These are phyloP conservation scores for Mortierella sp. DNA, from an alignment of 371 early-diverging fungal species.

Conservation along the genomic window DNA sequence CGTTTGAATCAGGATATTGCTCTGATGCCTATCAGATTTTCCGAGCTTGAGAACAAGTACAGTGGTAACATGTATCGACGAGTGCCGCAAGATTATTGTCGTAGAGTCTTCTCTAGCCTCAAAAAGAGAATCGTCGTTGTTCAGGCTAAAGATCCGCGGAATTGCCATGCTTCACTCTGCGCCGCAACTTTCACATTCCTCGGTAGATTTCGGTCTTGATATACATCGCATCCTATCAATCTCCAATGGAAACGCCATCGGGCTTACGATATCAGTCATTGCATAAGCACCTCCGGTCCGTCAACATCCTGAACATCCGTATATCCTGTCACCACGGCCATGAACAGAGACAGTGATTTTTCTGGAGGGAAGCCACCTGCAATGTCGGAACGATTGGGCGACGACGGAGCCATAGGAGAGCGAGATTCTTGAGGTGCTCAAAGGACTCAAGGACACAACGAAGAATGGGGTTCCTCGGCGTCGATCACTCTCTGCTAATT, in stretches of 20 bases:
- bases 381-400: background rate
- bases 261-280: slow-evolving; percentile 31
- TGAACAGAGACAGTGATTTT: slow-evolving; percentile 35
- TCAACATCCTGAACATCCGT: slow-evolving; percentile 38
- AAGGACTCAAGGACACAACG: slow-evolving; percentile 31
- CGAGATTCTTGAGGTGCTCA: slow-evolving; percentile 37
- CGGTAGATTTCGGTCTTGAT: slow-evolving; percentile 44
- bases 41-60: slow-evolving; percentile 21
- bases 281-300: slow-evolving; percentile 41
- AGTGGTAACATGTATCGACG: slow-evolving; percentile 24
- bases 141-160: background rate
- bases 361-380: slow-evolving; percentile 25
- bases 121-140: background rate
- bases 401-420: slow-evolving; percentile 18
- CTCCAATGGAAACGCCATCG: slow-evolving; percentile 34
- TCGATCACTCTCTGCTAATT: too few species aligned
- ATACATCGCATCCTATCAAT: slow-evolving; percentile 45
- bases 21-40: slow-evolving; percentile 19
- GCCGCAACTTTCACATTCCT: slow-evolving; percentile 38
- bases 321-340: slow-evolving; percentile 26
- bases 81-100: slow-evolving; percentile 23
- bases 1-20: slow-evolving; percentile 32
- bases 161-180: slow-evolving; percentile 37
- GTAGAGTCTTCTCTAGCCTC: background rate
- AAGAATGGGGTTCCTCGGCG: too few species aligned